phyloP scores from a whole-genome alignment of 768 basidiomycete species.

The Auriscalpium vulgare region DNA sequence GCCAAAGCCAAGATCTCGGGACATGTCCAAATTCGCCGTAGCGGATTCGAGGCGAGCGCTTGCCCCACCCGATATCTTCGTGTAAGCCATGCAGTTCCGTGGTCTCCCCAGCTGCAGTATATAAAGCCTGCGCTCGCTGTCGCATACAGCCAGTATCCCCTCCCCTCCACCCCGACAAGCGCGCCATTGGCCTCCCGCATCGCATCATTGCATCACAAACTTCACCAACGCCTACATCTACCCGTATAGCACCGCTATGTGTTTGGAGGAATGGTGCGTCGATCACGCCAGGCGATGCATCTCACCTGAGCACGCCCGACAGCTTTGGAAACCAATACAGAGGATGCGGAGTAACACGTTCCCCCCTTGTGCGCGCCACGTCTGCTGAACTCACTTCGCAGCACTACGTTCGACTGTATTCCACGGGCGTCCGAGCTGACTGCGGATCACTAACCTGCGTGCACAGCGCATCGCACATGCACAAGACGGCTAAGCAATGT shows the following conservation, averaged over 20 bases:
- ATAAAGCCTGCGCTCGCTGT: constrained; percentile 2
- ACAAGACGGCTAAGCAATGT: constrained; percentile 51
- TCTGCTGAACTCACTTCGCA: constrained; percentile 19
- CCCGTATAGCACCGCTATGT: constrained; percentile 5
- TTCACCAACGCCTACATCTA: background rate
- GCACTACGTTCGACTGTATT: constrained; percentile 60
- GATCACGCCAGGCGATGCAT: background rate
- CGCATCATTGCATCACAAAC: background rate
- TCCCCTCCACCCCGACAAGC: background rate
- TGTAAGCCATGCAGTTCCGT: constrained; percentile 7
- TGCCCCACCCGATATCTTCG: constrained; percentile 1
- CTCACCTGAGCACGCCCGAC: background rate
- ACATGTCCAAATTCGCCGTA: constrained; percentile 10
- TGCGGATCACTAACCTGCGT: constrained; percentile 44
- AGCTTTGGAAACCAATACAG: constrained; percentile 16
- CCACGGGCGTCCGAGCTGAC: constrained; percentile 51
- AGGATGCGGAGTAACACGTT: constrained; percentile 13
- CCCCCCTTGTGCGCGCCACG: background rate
- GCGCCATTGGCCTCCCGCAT: background rate
- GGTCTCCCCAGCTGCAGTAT: constrained; percentile 3
- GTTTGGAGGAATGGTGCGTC: constrained; percentile 15
- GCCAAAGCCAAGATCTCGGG: constrained; percentile 8
- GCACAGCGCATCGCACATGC: constrained; percentile 49
- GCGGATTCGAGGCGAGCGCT: constrained; percentile 10
- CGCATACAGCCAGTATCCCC: background rate